Evolutionary conservation across 2,329 filamentous ascomycete species (phyloP), one percentile per base, ranked within the genome.

Genomic region (Aspergillus sp.): DNA sequence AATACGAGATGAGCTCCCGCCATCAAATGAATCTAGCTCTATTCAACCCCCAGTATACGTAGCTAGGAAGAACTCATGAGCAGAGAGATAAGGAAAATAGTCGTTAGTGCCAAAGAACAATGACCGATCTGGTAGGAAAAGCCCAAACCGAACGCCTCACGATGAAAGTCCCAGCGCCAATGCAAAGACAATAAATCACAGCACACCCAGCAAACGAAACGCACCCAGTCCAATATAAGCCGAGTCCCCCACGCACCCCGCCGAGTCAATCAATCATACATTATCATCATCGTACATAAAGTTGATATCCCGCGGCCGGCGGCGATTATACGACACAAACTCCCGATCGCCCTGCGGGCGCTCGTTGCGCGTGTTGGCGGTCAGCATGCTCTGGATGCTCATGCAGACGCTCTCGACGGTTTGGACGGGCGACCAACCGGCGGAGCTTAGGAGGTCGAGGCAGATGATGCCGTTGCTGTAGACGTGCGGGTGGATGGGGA

Each of bases 391-490:
- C 64, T 98, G 91, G 34, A 98, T 74, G 60, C 86, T 93, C 75
- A 98, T 91, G 67, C 86, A 95, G 15, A 98, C 80, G 52, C 83
- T 93, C 67, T 96, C 89, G 6, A 95, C 91, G 37, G 89, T 95
- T 57, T 98, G 91, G 0, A 98, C 89, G 0, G 91, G 91, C 29
- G 82, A 91, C 91, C 91, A 98, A 35, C 91, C 91, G 42, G 86
- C 80, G 7, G 74, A 69, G 32, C 86, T 86, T 6, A 98, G 77
- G 1, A 98, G 74, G 50, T 98, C 91, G 30, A 98, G 80, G 53
- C 91, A 98, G 55, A 98, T 98, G 59, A 96, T 94, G 48, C 91
- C 91, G 61, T 98, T 98, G 48, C 83, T 91, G 67, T 98, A 98
- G 60, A 98, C 84, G 65, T 98, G 91, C 3, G 91, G 91, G 53